These are phyloP conservation scores for Komagataella phaffii DNA, from an alignment of 805 yeast genomes.

Conservation along the genomic window DNA sequence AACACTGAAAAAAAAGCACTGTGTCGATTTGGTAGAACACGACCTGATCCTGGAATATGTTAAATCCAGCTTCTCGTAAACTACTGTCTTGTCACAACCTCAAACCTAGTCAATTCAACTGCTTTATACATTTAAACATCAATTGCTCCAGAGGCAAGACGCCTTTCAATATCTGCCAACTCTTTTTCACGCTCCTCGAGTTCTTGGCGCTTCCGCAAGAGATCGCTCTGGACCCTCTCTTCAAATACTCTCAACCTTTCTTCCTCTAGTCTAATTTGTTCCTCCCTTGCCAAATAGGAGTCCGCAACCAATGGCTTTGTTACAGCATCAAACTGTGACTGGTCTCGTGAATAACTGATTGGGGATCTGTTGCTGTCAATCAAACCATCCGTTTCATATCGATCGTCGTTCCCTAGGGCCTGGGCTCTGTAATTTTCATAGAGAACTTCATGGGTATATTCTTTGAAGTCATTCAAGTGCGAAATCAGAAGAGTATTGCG, in stretches of 20 bases:
- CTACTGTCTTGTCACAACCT: slow-evolving; percentile 2
- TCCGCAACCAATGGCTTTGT: background rate
- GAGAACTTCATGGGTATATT: slow-evolving; percentile 72
- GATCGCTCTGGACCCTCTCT: slow-evolving; percentile 79
- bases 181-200: slow-evolving; percentile 30
- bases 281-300: slow-evolving; percentile 41
- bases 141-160: slow-evolving; percentile 18
- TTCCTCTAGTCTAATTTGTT: slow-evolving; percentile 80
- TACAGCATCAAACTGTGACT: background rate
- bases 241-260: slow-evolving; percentile 79
- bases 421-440: slow-evolving; percentile 87
- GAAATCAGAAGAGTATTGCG: slow-evolving; percentile 71
- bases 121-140: slow-evolving; percentile 11
- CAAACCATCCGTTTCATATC: slow-evolving; percentile 1
- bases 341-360: background rate
- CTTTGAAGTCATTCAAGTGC: slow-evolving; percentile 81
- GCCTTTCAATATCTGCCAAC: slow-evolving; percentile 7
- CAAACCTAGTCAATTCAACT: slow-evolving; percentile 3
- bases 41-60: background rate
- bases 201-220: slow-evolving; percentile 69
- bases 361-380: background rate
- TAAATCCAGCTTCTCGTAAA: background rate
- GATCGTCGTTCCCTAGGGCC: slow-evolving; percentile 29
- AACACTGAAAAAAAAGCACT: background rate
- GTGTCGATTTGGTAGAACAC: background rate